These are phyloP conservation scores for Yamadazyma taylorii DNA, from an alignment of 1,139 yeast species.

Conservation along the genomic window DNA sequence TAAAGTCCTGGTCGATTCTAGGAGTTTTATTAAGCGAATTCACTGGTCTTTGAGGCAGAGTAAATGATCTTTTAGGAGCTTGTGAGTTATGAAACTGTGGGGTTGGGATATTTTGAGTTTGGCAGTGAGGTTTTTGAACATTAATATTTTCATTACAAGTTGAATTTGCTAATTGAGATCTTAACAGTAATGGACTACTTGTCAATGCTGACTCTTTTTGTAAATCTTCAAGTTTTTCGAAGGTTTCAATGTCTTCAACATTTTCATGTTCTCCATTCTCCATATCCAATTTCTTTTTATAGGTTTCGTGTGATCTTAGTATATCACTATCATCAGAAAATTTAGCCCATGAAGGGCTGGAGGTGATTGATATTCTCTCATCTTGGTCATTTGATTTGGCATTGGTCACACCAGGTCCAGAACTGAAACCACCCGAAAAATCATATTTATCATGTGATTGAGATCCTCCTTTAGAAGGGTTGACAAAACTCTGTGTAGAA, in stretches of 20 bases:
- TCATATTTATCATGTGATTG: no score
- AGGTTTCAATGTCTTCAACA: no score
- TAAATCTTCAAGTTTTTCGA: not conserved
- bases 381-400: no score
- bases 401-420: no score
- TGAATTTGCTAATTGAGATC: no score
- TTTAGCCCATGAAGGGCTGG: slow-evolving; percentile 3
- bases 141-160: no score
- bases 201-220: not conserved
- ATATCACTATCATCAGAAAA: slow-evolving; percentile 7
- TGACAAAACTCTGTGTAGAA: no score
- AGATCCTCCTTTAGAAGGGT: no score
- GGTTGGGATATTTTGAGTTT: not conserved
- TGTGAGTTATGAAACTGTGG: not conserved
- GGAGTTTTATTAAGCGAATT: not conserved
- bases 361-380: not conserved
- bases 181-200: no score
- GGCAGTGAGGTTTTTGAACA: not conserved
- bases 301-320: slow-evolving; percentile 4
- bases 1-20: not conserved
- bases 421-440: no score
- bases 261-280: not conserved
- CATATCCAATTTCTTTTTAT: not conserved
- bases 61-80: not conserved
- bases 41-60: slow-evolving; percentile 1